Evolutionary conservation across 768 basidiomycete species (phyloP).

Genomic region (Macrolepiota dolichaula): DNA sequence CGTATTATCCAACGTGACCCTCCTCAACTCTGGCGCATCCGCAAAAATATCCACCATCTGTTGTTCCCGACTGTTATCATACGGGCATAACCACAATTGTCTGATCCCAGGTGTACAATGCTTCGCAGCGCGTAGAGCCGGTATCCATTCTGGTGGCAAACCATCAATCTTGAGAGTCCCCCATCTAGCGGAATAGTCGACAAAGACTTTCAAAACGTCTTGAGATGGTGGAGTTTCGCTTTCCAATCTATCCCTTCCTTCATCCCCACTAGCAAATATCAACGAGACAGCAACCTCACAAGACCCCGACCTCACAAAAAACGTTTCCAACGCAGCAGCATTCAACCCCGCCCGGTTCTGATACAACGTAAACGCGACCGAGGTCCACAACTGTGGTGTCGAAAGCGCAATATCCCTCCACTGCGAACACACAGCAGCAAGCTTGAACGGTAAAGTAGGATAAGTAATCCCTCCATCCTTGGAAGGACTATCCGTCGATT

Average conservation of each 20-base stretch:
- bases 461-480: constrained; percentile 6
- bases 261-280: constrained; percentile 6
- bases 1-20: constrained; percentile 8
- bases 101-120: background rate
- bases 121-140: background rate
- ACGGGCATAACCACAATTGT: constrained; percentile 8
- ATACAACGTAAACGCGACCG: constrained; percentile 7
- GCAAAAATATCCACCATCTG: constrained; percentile 9
- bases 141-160: constrained; percentile 9
- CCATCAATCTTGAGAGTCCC: constrained; percentile 7
- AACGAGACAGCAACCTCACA: background rate
- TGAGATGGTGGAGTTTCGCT: background rate
- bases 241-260: background rate
- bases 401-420: constrained; percentile 10
- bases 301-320: background rate
- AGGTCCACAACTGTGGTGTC: constrained; percentile 10
- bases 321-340: background rate
- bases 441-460: constrained; percentile 7
- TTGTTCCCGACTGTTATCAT: constrained; percentile 9
- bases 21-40: background rate
- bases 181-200: background rate
- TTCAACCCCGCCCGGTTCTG: background rate
- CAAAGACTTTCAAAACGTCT: background rate
- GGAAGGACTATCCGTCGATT: background rate
- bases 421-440: constrained; percentile 8